These are phyloP conservation scores for Aureobasidium sp. DNA, from an alignment of 2,329 filamentous ascomycete species.

Conservation along the genomic window DNA sequence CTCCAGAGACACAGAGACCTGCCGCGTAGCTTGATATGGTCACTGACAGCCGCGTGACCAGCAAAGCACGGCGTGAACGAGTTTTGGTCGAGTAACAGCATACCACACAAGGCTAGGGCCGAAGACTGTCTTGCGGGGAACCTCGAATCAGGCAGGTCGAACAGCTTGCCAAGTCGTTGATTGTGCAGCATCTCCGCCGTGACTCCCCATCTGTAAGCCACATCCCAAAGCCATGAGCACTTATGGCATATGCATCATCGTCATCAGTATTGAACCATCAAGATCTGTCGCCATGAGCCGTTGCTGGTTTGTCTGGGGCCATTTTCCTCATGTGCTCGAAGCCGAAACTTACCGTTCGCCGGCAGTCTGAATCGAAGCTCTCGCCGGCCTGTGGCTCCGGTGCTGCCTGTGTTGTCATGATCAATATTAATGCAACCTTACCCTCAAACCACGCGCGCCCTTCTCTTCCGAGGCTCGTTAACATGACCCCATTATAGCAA, in stretches of 20 bases:
- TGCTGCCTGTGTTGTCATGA: neutral
- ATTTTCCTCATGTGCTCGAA: slow-evolving; percentile 1
- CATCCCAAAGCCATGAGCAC: neutral
- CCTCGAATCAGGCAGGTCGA: neutral
- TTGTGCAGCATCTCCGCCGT: slow-evolving; percentile 1
- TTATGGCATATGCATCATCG: neutral
- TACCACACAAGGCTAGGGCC: neutral
- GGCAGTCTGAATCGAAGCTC: neutral
- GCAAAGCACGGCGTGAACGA: neutral
- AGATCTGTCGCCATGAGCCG: neutral
- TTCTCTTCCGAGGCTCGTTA: neutral
- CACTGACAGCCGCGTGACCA: neutral
- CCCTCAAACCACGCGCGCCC: no score
- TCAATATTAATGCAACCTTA: no score
- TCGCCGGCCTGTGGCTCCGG: neutral
- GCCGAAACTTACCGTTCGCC: neutral
- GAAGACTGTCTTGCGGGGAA: slow-evolving; percentile 6
- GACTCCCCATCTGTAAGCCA: neutral
- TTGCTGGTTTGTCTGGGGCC: neutral
- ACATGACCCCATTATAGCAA: neutral
- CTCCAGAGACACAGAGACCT: neutral
- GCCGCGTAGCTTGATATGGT: neutral
- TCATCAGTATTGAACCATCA: neutral
- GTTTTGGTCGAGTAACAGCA: slow-evolving; percentile 9
- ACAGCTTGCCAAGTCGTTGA: neutral